Evolutionary conservation across 192 early-diverging fungal species (phyloP), one percentile per base, ranked within the genome.

Genomic region (Dimargaris verticillata): DNA sequence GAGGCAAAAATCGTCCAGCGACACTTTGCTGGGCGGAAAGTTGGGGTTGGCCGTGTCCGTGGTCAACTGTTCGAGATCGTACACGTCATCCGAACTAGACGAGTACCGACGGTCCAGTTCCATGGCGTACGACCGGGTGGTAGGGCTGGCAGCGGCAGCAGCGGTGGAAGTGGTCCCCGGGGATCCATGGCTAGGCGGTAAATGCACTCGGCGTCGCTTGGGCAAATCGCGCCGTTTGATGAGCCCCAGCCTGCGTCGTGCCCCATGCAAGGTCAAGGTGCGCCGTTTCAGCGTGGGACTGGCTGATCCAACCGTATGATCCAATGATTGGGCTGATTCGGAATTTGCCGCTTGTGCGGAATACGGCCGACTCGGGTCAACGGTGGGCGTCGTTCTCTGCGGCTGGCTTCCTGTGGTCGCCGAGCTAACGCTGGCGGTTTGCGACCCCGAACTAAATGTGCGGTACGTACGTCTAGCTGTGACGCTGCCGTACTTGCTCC

Each of bases 1-100:
- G 25, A 86, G 72, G 43, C 80, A 76, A 61, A 88, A 88, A 61
- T 86, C 83, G 41, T 78, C 74, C 10, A 77, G 17, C 5, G 47
- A 22, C 24, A 29, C 50, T 1, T 50, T 15, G 45, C 46, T 44
- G 10, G 20, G 43, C 42, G 57, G 33, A 43, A 22, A 59, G 5
- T n/a, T 15, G 17, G 42, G 42, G 10, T 61, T 44, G 26, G 60
- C 18, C 22, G 60, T 46, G 26, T 61, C 60, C 41, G 44, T 9
- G 11, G 42, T 25, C 3, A 41, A n/a, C 45, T 25, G 12, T 9
- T 44, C 60, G 1, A 24, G 22, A 28, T 45, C 42, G 22, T 46
- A 44, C 18, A 17, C 11, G 33, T 48, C 22, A 22, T 62, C 49
- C 20, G 46, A 9, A 28, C 61, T 22, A 3, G 44, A 11, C 5